Base-by-base conservation (phyloP, 2,329 filamentous ascomycete species). In the Talaromyces sp. region DNA sequence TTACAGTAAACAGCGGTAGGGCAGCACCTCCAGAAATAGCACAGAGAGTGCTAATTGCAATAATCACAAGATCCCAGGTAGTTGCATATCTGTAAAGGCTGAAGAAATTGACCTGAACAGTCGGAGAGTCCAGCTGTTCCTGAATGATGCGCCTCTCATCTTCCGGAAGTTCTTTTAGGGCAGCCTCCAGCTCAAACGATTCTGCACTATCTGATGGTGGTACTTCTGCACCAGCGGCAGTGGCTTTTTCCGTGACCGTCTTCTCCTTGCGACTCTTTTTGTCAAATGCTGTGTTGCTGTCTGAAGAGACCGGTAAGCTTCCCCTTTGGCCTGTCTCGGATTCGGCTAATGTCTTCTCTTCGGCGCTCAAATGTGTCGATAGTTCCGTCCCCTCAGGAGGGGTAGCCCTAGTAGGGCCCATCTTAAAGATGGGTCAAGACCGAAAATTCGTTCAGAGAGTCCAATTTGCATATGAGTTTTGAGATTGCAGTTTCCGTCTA, bases 21-120 rank as follows among this genome's bases (percentile, higher is more conserved):
- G 87, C 86, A 57, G 89, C 89, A 60, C 90, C 89, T 17, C 84
- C 87, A 35, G 80, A 84, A 63, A 92, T 88, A 62, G 88, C 81
- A 58, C 83, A 83, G 56, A 93, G 65, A 28, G 78, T 69, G 53
- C 86, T 83, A 56, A 89, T 72, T 39, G 72, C 65, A 40, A 91
- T 80, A 67, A 91, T 84, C 61, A 85, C 63, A 15, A 86, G 66
- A 67, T 92, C 89, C 63, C 79, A 81, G 51, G 74, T 79, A 1
- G 85, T 86, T 3, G 88, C 83, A 76, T 90, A 92, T 62, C 88
- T 84, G 70, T 84, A 91, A 19, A 91, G 77, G 0, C 82, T 82
- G 61, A 79, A 77, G 62, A 86, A 80, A n/a, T 83, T 85, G 35
- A 89, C 79, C 65, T 84, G 84, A 58, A 85, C 77, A 10, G 81